Evolutionary conservation across 2,329 filamentous ascomycete genomes (phyloP), one percentile per base, ranked within the genome.

Genomic region (Bipolaris zeicola): DNA sequence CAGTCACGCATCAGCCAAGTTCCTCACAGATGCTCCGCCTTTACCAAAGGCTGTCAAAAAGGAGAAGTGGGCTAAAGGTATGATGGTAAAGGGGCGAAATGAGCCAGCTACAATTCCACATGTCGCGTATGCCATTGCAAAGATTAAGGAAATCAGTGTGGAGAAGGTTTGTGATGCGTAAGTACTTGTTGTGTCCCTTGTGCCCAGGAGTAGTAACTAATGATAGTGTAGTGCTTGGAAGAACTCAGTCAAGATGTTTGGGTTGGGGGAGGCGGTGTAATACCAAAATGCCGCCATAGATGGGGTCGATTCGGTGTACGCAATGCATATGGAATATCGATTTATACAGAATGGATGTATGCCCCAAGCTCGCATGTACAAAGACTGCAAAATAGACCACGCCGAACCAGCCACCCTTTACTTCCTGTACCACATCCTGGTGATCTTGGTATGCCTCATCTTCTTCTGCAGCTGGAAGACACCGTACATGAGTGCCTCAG

Each of bases 61-160:
- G 79, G 95, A 99, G 79, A 96, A 91, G 75, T 99, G 92, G 89
- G 85, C 86, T 42, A 87, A 91, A 68, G 94, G 93, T 0, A 83
- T 83, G 38, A 94, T 97, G 90, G 85, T 99, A 50, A 99, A 98
- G 79, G 92, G 94, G 0, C 86, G 95, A 58, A 99, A 99, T 72
- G 95, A 99, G 77, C 91, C 94, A 8, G 93, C 89, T 67, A 89
- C 85, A 50, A 97, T 99, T 63, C 87, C 89, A 62, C 87, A 89
- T 50, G 90, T 99, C 13, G 95, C 92, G n/a, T 87, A 89, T 74
- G 91, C 94, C 49, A 88, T 99, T 62, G 94, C 95, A 1, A 87
- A 84, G 39, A 89, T 98, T 62, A 97, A 96, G 76, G 91, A 85
- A 0, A 81, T 96, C 3, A 77, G 83, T 3, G 83, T 96, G 0